Percentiles rank a stretch among this genome's conserved stretches.
These are phyloP conservation scores for Citrus unshiu DNA, from an alignment of 345 rosid species.

Conservation along the genomic window DNA sequence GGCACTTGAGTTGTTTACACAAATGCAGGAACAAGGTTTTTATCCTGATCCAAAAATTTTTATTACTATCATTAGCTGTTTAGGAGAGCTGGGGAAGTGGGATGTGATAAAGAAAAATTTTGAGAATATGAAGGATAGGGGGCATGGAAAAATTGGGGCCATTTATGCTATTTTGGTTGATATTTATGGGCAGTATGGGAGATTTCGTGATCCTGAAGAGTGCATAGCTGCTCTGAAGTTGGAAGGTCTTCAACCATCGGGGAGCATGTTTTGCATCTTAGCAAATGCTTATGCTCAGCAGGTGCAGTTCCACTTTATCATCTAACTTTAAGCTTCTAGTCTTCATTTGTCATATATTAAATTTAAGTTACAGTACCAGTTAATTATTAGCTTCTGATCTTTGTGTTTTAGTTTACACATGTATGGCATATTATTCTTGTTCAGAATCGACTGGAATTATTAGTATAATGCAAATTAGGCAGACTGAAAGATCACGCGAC, in stretches of 20 bases:
- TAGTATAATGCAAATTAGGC: background rate
- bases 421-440: background rate
- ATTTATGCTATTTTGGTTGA: conserved; percentile 54
- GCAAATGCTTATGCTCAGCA: conserved; percentile 83
- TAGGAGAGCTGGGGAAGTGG: conserved; percentile 74
- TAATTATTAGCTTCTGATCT: background rate
- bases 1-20: conserved; percentile 48
- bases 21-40: conserved; percentile 58
- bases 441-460: background rate
- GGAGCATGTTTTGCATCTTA: conserved; percentile 48
- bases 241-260: conserved; percentile 46
- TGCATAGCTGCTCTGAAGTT: conserved; percentile 53
- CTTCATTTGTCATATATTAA: background rate
- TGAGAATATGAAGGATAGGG: conserved; percentile 37
- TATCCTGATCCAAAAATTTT: conserved; percentile 68
- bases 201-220: conserved; percentile 45
- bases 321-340: background rate
- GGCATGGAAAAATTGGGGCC: conserved; percentile 34
- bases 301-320: conserved; percentile 26
- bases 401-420: background rate
- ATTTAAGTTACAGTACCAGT: background rate
- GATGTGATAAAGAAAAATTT: conserved; percentile 38
- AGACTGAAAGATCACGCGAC: background rate
- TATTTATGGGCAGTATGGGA: conserved; percentile 61
- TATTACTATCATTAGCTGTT: conserved; percentile 39